phyloP scores from a whole-genome alignment of 179 eudicot species.

The Carnegiea gigantea region DNA sequence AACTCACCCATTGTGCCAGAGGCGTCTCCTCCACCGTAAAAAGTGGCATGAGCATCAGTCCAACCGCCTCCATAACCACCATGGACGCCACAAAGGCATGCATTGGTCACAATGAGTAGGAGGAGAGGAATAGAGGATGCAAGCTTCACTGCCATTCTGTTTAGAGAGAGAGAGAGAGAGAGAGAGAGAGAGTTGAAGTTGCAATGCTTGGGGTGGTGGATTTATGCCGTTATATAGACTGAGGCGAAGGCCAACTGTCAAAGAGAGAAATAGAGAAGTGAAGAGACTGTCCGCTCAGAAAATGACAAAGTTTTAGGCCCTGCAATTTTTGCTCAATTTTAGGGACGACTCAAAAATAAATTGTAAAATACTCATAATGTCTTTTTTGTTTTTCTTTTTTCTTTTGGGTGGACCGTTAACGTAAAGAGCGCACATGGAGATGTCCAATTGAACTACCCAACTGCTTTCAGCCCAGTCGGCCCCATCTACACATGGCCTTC shows the following conservation, averaged over 20 bases:
- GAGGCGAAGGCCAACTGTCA: too few relatives aligned
- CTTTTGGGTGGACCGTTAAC: background rate
- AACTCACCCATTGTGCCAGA: slow-evolving; percentile 35
- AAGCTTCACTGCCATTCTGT: background rate
- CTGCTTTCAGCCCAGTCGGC: background rate
- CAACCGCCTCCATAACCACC: slow-evolving; percentile 42
- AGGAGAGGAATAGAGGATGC: slow-evolving; percentile 24
- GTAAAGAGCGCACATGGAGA: background rate
- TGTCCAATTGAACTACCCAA: slow-evolving; percentile 12
- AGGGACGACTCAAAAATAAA: background rate
- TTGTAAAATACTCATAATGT: background rate
- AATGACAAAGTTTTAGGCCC: background rate
- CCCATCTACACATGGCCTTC: slow-evolving; percentile 12
- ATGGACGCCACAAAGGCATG: slow-evolving; percentile 20
- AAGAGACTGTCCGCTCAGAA: background rate
- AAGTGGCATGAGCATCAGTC: slow-evolving; percentile 29
- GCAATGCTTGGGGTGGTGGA: background rate
- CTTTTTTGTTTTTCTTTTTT: background rate
- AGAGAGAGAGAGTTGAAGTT: background rate
- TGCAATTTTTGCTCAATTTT: slow-evolving; percentile 5
- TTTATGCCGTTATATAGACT: background rate
- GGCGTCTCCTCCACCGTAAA: slow-evolving; percentile 34
- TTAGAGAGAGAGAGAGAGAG: background rate
- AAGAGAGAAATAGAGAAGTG: background rate
- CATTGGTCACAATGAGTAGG: slow-evolving; percentile 28